phyloP scores from a whole-genome alignment of 768 basidiomycete species.

The Megacollybia marginata region DNA sequence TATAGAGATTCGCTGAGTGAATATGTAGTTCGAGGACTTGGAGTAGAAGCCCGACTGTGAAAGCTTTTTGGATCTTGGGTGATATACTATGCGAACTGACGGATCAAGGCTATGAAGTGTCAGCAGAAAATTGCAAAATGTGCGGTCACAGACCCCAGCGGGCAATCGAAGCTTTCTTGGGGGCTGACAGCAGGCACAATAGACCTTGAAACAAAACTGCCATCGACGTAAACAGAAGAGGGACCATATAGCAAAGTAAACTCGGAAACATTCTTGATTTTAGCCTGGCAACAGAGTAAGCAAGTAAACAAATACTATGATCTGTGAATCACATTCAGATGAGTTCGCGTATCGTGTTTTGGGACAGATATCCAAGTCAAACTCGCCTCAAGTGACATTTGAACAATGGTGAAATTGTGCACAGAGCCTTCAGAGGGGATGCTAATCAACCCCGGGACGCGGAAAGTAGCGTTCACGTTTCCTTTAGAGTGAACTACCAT shows the following conservation, averaged over 20 bases:
- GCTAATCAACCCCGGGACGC: conserved; percentile 16
- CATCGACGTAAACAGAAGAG: conserved; percentile 21
- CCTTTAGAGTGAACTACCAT: conserved; percentile 11
- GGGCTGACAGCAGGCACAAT: conserved; percentile 27
- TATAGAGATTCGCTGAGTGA: conserved; percentile 4
- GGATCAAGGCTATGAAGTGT: conserved; percentile 24
- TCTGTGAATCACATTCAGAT: conserved; percentile 13
- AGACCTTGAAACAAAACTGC: conserved; percentile 30
- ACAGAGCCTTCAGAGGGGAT: conserved; percentile 19
- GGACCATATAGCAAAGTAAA: conserved; percentile 16
- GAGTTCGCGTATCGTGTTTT: conserved; percentile 16
- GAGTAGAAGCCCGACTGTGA: conserved; percentile 25
- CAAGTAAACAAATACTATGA: background rate
- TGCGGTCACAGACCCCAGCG: conserved; percentile 26
- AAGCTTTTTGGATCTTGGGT: conserved; percentile 24
- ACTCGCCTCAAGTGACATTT: conserved; percentile 13
- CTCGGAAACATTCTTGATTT: conserved; percentile 21
- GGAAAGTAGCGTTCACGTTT: conserved; percentile 20
- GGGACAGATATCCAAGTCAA: conserved; percentile 23
- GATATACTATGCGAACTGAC: conserved; percentile 30
- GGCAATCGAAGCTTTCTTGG: conserved; percentile 30
- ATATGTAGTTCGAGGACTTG: conserved; percentile 14
- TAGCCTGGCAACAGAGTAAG: conserved; percentile 12
- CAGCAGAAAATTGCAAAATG: background rate
- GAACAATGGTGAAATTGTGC: conserved; percentile 21